Evolutionary conservation across 2,329 filamentous ascomycete species (phyloP).

Genomic region (Escovopsis sp.): DNA sequence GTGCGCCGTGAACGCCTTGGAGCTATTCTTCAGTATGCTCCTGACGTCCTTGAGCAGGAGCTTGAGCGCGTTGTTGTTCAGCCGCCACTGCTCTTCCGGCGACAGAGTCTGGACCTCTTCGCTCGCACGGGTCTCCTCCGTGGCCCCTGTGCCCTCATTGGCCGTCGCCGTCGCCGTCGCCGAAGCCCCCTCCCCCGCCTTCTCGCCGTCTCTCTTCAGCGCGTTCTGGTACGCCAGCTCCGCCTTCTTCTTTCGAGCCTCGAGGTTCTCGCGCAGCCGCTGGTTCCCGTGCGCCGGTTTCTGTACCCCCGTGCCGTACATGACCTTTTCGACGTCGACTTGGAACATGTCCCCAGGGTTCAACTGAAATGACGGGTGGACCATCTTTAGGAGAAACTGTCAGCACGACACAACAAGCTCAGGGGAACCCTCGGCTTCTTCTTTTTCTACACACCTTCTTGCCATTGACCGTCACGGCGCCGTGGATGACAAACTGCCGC

Average conservation of each 20-base stretch:
- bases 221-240: constrained; percentile 11
- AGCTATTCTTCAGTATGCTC: constrained; percentile 26
- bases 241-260: constrained; percentile 13
- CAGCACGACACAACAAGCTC: no score
- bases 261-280: constrained; percentile 12
- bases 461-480: constrained; percentile 87
- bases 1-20: constrained; percentile 43
- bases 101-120: constrained; percentile 9
- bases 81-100: constrained; percentile 11
- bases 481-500: constrained; percentile 85
- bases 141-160: constrained; percentile 7
- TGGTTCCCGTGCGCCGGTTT: constrained; percentile 31
- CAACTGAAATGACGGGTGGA: constrained; percentile 77
- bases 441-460: constrained; percentile 75
- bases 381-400: constrained; percentile 46
- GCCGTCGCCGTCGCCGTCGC: background rate
- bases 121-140: constrained; percentile 9
- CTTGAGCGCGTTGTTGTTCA: constrained; percentile 13
- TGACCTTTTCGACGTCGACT: constrained; percentile 74
- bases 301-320: constrained; percentile 69
- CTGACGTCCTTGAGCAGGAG: constrained; percentile 18
- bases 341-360: constrained; percentile 99
- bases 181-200: constrained; percentile 3
- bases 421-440: no score
- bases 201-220: constrained; percentile 7